Conservation (phyloP, 1,284 basidiomycete genomes). For the Tilletia setariae region DNA sequence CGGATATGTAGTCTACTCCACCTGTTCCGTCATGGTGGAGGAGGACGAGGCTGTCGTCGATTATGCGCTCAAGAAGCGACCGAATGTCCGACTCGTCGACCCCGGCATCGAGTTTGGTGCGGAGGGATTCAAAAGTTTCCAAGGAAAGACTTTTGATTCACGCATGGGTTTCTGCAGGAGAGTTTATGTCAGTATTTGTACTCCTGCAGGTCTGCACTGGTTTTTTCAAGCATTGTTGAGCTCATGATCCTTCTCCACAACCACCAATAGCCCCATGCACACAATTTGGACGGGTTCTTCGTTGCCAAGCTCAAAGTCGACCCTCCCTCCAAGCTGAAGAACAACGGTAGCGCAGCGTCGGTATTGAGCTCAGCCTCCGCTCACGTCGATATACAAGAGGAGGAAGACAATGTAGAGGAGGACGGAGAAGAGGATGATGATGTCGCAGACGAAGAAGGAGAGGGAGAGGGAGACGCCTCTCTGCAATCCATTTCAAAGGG, state of each 20-base stretch:
- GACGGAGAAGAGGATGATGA: conserved; percentile 1
- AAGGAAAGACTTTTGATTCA: conserved; percentile 81
- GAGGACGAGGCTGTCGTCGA: conserved; percentile 98
- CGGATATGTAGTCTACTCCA: conserved; percentile 95
- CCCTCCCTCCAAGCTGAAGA: conserved; percentile 20
- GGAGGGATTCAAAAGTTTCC: conserved; percentile 83
- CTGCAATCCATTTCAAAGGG: neutral
- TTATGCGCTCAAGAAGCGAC: conserved; percentile 93
- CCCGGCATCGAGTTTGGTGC: conserved; percentile 90
- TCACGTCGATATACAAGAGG: neutral
- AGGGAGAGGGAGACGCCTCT: conserved; percentile 25
- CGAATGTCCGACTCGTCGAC: conserved; percentile 90
- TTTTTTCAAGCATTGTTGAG: too few species aligned
- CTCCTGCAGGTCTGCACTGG: neutral
- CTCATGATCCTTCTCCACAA: too few species aligned
- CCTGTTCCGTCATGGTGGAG: conserved; percentile 95
- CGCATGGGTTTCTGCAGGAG: conserved; percentile 60
- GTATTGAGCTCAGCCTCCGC: neutral
- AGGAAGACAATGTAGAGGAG: conserved; percentile 1
- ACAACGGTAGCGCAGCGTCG: neutral
- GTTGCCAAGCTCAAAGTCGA: conserved; percentile 93
- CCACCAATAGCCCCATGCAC: conserved; percentile 54
- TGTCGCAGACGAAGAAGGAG: conserved; percentile 18
- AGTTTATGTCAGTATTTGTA: conserved; percentile 34
- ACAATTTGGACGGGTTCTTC: conserved; percentile 92